These are phyloP conservation scores for Dryas drummondii DNA, from an alignment of 306 rosid genomes.

Conservation along the genomic window DNA sequence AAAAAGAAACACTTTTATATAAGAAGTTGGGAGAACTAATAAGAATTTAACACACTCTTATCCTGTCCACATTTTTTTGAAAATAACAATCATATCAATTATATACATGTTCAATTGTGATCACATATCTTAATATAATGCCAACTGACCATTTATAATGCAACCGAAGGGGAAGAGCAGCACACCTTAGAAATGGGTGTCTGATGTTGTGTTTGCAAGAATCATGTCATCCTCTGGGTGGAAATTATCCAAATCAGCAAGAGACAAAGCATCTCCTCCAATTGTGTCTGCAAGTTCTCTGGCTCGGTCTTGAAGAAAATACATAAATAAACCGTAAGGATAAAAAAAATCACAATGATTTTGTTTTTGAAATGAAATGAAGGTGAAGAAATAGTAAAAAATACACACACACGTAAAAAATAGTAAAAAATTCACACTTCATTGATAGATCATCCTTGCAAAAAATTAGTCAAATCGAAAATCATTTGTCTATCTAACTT, in stretches of 20 bases:
- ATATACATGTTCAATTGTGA: neutral
- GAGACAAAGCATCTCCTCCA: slow-evolving; percentile 81
- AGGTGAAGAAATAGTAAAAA: too few species aligned
- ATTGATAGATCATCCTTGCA: too few species aligned
- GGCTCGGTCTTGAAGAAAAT: slow-evolving; percentile 67
- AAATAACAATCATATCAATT: neutral
- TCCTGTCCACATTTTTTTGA: too few species aligned
- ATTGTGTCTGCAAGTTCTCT: slow-evolving; percentile 71
- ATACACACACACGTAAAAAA: too few species aligned
- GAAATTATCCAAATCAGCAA: slow-evolving; percentile 65
- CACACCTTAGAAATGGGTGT: slow-evolving; percentile 84
- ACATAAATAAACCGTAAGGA: neutral
- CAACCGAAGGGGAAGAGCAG: slow-evolving; percentile 23
- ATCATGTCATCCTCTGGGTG: slow-evolving; percentile 88
- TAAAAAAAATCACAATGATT: neutral
- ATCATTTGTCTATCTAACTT: too few species aligned
- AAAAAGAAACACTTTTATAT: neutral
- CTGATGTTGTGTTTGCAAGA: slow-evolving; percentile 91
- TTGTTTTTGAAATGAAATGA: neutral
- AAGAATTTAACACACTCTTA: neutral
- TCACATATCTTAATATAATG: slow-evolving; percentile 15
- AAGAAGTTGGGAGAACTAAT: neutral
- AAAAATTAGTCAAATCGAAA: too few species aligned
- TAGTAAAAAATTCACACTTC: too few species aligned
- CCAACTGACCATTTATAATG: neutral